These are phyloP conservation scores for Leccinum cinnamomeum DNA, from an alignment of 1,284 basidiomycete genomes.

Conservation along the genomic window DNA sequence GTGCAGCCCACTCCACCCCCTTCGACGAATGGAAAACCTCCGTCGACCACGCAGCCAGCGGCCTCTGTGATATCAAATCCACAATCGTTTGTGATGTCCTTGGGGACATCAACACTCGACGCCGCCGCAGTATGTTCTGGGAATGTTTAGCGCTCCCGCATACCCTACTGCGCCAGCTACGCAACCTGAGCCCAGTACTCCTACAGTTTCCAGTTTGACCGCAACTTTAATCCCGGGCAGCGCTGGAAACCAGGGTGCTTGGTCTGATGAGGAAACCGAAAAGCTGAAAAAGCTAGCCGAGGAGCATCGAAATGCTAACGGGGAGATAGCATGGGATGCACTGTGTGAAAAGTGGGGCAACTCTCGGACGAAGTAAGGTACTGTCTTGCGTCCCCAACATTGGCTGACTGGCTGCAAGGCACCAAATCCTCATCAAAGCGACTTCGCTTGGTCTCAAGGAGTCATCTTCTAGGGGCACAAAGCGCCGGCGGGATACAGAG, in stretches of 20 bases:
- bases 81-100: slow-evolving; percentile 66
- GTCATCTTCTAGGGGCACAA: slow-evolving; percentile 62
- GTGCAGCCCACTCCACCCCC: slow-evolving; percentile 31
- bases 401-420: slow-evolving; percentile 42
- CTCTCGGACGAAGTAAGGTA: slow-evolving; percentile 59
- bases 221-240: slow-evolving; percentile 33
- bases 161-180: slow-evolving; percentile 47
- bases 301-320: slow-evolving; percentile 51
- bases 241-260: slow-evolving; percentile 63
- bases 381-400: slow-evolving; percentile 1
- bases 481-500: slow-evolving; percentile 57
- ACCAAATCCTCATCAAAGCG: slow-evolving; percentile 77
- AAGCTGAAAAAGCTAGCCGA: slow-evolving; percentile 64
- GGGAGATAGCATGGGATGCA: slow-evolving; percentile 75
- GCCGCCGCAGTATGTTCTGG: slow-evolving; percentile 40
- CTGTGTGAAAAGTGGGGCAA: slow-evolving; percentile 70
- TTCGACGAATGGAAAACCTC: slow-evolving; percentile 28
- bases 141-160: slow-evolving; percentile 42
- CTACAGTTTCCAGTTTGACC: slow-evolving; percentile 26
- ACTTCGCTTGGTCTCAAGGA: slow-evolving; percentile 73
- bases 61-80: slow-evolving; percentile 61
- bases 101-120: slow-evolving; percentile 42
- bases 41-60: slow-evolving; percentile 29
- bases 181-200: slow-evolving; percentile 30
- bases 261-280: slow-evolving; percentile 75